phyloP scores from a whole-genome alignment of 2,329 filamentous ascomycete species.

The Ophiostoma montium region DNA sequence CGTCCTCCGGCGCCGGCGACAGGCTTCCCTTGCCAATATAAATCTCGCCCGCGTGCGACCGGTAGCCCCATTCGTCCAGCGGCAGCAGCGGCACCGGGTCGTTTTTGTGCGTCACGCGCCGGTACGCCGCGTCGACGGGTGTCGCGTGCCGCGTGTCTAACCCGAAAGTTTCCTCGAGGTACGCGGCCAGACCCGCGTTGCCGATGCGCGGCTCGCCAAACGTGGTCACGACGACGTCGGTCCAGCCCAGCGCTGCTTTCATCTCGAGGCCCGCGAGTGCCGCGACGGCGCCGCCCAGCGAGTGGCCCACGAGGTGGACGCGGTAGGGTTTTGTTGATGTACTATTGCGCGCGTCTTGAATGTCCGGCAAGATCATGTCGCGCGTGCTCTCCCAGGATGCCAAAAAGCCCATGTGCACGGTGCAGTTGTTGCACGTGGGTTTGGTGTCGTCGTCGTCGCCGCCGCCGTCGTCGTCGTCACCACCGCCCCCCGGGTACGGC shows the following conservation, averaged over 20 bases:
- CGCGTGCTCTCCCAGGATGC: constrained; percentile 69
- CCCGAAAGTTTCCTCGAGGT: constrained; percentile 38
- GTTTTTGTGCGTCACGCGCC: constrained; percentile 69
- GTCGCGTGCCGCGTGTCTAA: constrained; percentile 18
- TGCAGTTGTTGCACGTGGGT: constrained; percentile 60
- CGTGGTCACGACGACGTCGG: constrained; percentile 61
- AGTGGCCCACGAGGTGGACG: constrained; percentile 75
- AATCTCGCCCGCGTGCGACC: constrained; percentile 73
- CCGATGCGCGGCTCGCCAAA: constrained; percentile 74
- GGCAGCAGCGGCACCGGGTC: constrained; percentile 87
- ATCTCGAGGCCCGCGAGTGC: constrained; percentile 77
- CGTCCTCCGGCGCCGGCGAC: constrained; percentile 51
- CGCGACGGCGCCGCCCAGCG: constrained; percentile 82
- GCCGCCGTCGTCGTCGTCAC: constrained; percentile 15
- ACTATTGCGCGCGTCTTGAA: constrained; percentile 47
- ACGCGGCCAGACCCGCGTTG: constrained; percentile 40
- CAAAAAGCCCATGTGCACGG: constrained; percentile 83
- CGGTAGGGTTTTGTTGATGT: no score
- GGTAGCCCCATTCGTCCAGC: constrained; percentile 75
- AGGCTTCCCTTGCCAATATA: constrained; percentile 63
- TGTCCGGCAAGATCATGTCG: constrained; percentile 49
- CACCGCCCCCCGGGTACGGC: constrained; percentile 50
- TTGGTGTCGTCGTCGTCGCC: constrained; percentile 5
- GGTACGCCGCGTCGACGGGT: constrained; percentile 32
- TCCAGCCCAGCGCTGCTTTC: constrained; percentile 14